phyloP scores from a whole-genome alignment of 768 basidiomycete species.

The Suillus subalutaceus region DNA sequence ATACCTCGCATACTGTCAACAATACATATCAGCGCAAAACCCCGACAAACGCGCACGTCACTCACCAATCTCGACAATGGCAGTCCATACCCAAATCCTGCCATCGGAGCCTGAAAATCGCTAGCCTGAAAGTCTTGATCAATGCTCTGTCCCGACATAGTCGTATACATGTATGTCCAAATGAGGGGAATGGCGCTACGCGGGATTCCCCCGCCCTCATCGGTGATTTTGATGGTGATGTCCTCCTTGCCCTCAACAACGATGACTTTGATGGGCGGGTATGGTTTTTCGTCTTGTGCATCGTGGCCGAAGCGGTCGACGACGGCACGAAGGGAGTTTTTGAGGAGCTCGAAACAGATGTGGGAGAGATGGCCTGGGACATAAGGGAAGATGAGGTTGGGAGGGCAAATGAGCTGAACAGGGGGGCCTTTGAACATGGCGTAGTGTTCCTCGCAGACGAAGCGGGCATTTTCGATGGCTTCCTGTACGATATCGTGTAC shows the following conservation, averaged over 20 bases:
- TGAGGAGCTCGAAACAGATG: conserved; percentile 95
- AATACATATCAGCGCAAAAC: not conserved
- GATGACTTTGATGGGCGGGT: conserved; percentile 91
- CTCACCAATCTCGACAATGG: conserved; percentile 88
- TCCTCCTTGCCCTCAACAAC: conserved; percentile 98
- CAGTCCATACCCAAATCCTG: conserved; percentile 93
- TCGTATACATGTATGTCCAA: conserved; percentile 99
- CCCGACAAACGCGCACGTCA: conserved; percentile 17
- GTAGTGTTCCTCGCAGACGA: conserved; percentile 94
- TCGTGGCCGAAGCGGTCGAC: conserved; percentile 91
- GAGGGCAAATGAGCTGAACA: conserved; percentile 94
- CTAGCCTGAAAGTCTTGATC: conserved; percentile 80
- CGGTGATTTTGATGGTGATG: conserved; percentile 98
- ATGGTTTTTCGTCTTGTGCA: conserved; percentile 25
- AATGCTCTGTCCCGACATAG: conserved; percentile 71
- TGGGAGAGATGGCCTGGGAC: conserved; percentile 97
- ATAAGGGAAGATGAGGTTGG: conserved; percentile 85
- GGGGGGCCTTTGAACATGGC: conserved; percentile 96
- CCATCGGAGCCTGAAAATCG: conserved; percentile 98
- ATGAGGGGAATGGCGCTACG: conserved; percentile 86
- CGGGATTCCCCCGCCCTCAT: conserved; percentile 96
- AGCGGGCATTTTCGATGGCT: conserved; percentile 96
- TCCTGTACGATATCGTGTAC: conserved; percentile 98
- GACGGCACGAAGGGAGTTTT: conserved; percentile 96
- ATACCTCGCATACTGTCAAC: conserved; percentile 82